These are phyloP conservation scores for Epichloe bromicola DNA, from an alignment of 2,329 filamentous ascomycete genomes.

Conservation along the genomic window DNA sequence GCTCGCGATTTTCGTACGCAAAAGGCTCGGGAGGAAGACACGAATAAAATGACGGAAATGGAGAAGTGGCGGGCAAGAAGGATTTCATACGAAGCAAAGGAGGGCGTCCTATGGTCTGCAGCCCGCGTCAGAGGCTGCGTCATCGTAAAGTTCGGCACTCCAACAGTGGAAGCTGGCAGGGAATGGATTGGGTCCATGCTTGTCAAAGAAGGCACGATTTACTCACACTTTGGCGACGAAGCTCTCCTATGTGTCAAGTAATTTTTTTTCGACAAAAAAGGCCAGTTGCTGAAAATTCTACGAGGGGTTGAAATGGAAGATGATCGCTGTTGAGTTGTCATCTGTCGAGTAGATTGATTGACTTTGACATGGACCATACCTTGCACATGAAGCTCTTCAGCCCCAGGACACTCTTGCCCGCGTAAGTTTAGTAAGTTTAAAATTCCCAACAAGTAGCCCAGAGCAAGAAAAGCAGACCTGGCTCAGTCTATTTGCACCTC, in stretches of 20 bases:
- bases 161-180: slow-evolving; percentile 66
- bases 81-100: slow-evolving; percentile 42
- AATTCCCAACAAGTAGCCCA: too few relatives aligned
- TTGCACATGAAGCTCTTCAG: neutral
- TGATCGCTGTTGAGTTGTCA: neutral
- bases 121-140: slow-evolving; percentile 71
- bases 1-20: slow-evolving; percentile 59
- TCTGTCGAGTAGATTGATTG: slow-evolving; percentile 33
- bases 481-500: too few relatives aligned
- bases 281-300: neutral
- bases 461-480: too few relatives aligned
- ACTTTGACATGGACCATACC: neutral
- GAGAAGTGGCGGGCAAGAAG: slow-evolving; percentile 43
- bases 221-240: slow-evolving; percentile 62
- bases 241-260: slow-evolving; percentile 62
- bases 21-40: slow-evolving; percentile 30
- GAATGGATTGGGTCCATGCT: slow-evolving; percentile 71
- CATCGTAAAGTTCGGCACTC: slow-evolving; percentile 81
- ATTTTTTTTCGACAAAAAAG: slow-evolving; percentile 2
- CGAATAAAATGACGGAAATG: slow-evolving; percentile 23
- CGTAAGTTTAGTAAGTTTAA: too few relatives aligned
- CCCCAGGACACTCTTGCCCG: too few relatives aligned
- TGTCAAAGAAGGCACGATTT: slow-evolving; percentile 58
- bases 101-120: slow-evolving; percentile 67
- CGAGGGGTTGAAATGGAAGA: neutral